Evolutionary conservation across 1,139 yeast species (phyloP).

Genomic region (Taphrina communis): DNA sequence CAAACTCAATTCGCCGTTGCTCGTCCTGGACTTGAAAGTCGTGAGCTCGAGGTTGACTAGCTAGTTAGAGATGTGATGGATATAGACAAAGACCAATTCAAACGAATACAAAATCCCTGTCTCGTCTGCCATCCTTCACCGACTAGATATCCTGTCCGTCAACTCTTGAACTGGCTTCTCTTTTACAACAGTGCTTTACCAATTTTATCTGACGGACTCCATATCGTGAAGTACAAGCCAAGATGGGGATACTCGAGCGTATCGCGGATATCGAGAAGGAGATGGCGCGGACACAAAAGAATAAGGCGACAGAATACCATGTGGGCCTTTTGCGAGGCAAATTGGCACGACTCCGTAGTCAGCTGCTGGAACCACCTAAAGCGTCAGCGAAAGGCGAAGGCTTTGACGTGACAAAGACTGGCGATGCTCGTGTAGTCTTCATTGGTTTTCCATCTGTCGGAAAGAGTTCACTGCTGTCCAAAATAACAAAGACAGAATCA

Average conservation of each 20-base stretch:
- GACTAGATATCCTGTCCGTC: too few species aligned
- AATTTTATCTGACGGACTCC: too few species aligned
- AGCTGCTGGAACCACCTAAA: constrained; percentile 86
- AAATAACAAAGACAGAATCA: constrained; percentile 89
- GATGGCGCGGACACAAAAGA: constrained; percentile 92
- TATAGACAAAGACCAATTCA: too few species aligned
- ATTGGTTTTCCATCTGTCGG: constrained; percentile 99
- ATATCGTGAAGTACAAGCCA: neutral
- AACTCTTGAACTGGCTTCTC: too few species aligned
- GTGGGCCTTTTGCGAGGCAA: constrained; percentile 77
- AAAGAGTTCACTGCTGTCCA: constrained; percentile 71
- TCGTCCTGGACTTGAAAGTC: too few species aligned
- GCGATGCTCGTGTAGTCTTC: constrained; percentile 88
- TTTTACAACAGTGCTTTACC: too few species aligned
- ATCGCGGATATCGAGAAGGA: constrained; percentile 89
- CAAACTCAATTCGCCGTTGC: constrained; percentile 2
- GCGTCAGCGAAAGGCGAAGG: constrained; percentile 78
- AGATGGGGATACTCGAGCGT: constrained; percentile 45
- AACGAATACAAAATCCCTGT: too few species aligned
- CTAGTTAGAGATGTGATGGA: too few species aligned
- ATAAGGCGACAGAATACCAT: constrained; percentile 97
- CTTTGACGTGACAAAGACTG: constrained; percentile 92
- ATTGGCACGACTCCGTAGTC: constrained; percentile 90
- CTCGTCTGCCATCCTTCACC: too few species aligned
- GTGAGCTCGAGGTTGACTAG: too few species aligned